Evolutionary conservation across 305 asterid genomes (phyloP), one percentile per base, ranked within the genome.

Genomic region (Fraxinus baroniana): DNA sequence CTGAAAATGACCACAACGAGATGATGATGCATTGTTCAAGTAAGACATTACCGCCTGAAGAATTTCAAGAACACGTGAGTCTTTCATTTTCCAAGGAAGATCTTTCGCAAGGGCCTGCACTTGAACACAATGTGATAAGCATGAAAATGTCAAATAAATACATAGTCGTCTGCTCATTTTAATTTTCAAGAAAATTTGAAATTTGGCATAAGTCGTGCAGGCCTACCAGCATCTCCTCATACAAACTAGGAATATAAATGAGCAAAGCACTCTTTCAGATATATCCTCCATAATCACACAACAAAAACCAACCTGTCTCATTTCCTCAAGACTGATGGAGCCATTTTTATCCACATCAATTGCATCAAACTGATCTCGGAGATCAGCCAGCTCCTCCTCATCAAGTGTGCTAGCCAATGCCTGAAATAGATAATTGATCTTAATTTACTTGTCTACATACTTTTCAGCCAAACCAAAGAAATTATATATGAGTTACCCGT

Each of bases 71-170:
- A 96, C 99, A 39, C 97, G 90, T 0, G 98, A 91, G 62, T 96
- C 98, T 91, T 92, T 96, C 95, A 93, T 90, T 89, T 91, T 92
- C 99, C 99, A 96, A 5, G 99, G 99, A 79, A 92, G 93, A 86
- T 96, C 99, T 90, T 94, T 94, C 75, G 94, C 98, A 89, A 96
- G 88, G 52, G 99, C 99, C 99, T 96, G 83, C 33, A 71, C 36
- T 57, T 49, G 28, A 62, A 85, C 57, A 79, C 66, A 77, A 77
- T 18, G 68, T 18, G 12, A 36, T 5, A 46, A 74, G 10, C n/a
- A 10, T 36, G 52, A 73, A 15, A 37, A 74, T 44, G 17, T n/a
- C 32, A 74, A 74, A 36, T 18, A 57, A 18, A 8, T 57, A 57
- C 10, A 57, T 57, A 18, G 10, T n/a, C 12, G 12, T 7, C 68